Base-by-base conservation (phyloP, 1,139 yeast genomes). In the Sugiyamaella xylanicola region DNA sequence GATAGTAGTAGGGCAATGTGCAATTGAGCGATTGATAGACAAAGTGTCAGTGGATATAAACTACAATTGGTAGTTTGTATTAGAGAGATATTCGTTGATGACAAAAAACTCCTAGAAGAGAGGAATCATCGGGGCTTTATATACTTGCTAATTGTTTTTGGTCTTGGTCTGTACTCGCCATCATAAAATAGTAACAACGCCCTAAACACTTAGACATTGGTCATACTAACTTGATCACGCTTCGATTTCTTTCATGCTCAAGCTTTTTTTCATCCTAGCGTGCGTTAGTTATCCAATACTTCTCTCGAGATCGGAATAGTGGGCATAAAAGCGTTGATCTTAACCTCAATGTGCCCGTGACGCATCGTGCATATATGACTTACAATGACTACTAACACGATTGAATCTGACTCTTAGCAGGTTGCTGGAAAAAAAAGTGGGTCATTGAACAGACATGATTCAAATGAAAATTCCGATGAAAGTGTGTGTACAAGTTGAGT, bases 331-430 rank as follows among this genome's bases (percentile, higher is more conserved):
- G 37, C 37, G n/a, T n/a, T n/a, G n/a, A n/a, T n/a, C n/a, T n/a
- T n/a, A n/a, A n/a, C n/a, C n/a, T n/a, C n/a, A n/a, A n/a, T n/a
- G n/a, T n/a, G n/a, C 15, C 13, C 37, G 37, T 32, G 37, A 32
- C 37, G 37, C 37, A 32, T 32, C 37, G 37, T 32, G 37, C 37
- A 32, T 8, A 32, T 32, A 32, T 32, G 37, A 32, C 37, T 32
- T 8, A 11, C 15, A 32, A 32, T 32, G 37, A 32, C 37, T 32
- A 32, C 8, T 5, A 32, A 8, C 15, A 8, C 13, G 15, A 32
- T 8, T 32, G 15, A 8, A 32, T 32, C 37, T 32, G 37, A 32
- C 37, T 32, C 37, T n/a, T n/a, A n/a, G n/a, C n/a, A n/a, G n/a
- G n/a, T n/a, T n/a, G n/a, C n/a, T n/a, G n/a, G n/a, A n/a, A n/a